Evolutionary conservation across 2,329 filamentous ascomycete genomes (phyloP).

Genomic region (Exophiala phaeomuriformis): DNA sequence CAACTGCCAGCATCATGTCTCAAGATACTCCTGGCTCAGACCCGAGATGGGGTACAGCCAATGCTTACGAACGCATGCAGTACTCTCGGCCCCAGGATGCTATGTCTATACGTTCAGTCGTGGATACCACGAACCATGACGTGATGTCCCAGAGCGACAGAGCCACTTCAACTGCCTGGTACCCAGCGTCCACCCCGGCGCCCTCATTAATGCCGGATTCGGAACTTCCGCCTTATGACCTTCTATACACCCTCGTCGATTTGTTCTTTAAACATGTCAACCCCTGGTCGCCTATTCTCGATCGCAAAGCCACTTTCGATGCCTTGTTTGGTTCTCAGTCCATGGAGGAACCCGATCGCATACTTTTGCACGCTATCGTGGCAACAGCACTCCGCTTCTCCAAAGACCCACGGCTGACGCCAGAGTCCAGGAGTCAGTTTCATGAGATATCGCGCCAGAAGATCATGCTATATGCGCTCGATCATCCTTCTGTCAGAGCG

Average conservation of each 20-base stretch:
- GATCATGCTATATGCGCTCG: constrained; percentile 77
- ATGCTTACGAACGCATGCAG: constrained; percentile 23
- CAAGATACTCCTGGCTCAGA: constrained; percentile 22
- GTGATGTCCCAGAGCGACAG: constrained; percentile 18
- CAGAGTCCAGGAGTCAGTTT: constrained; percentile 65
- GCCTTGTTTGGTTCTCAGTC: constrained; percentile 59
- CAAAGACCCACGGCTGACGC: constrained; percentile 64
- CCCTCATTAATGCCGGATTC: constrained; percentile 14
- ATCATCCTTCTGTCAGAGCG: constrained; percentile 81
- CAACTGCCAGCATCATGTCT: constrained; percentile 17
- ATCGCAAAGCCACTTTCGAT: constrained; percentile 73
- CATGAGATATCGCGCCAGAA: constrained; percentile 76
- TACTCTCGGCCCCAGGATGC: constrained; percentile 22
- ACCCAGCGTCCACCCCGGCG: constrained; percentile 14
- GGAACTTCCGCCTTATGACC: constrained; percentile 61
- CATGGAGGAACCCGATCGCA: constrained; percentile 61
- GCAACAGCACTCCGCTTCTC: constrained; percentile 82
- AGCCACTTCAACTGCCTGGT: constrained; percentile 15
- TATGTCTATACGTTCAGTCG: constrained; percentile 22
- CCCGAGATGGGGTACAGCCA: constrained; percentile 12
- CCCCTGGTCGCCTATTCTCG: constrained; percentile 83
- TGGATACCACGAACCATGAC: constrained; percentile 14
- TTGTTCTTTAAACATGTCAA: constrained; percentile 75
- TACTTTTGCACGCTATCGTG: constrained; percentile 80
- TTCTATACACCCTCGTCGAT: constrained; percentile 65